Conservation (phyloP, 176 grass and related monocot species). For the Aegilops tauschii region DNA sequence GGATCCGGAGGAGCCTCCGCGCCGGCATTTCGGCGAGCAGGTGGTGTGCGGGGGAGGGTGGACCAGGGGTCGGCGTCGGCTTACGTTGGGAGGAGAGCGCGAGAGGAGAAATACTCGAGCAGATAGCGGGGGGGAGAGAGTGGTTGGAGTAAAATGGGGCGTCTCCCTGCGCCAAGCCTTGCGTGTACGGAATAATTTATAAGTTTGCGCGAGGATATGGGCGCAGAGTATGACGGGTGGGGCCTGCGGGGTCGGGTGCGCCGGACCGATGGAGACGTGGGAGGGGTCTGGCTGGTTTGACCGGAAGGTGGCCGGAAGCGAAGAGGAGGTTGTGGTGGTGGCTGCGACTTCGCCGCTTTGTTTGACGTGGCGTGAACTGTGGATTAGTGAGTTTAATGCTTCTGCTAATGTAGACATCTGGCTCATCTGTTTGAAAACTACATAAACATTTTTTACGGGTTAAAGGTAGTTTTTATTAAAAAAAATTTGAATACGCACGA, state of each 20-base stretch:
- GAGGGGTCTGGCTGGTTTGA: background rate
- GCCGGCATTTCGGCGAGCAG: slow-evolving; percentile 33
- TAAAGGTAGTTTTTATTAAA: too few species aligned
- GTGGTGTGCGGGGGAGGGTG: background rate
- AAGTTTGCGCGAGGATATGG: background rate
- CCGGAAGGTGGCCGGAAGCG: slow-evolving; percentile 18
- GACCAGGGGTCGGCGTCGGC: background rate
- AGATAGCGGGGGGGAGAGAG: background rate
- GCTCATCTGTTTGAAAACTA: background rate
- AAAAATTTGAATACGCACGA: too few species aligned
- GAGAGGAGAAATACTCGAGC: background rate
- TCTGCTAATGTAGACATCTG: background rate
- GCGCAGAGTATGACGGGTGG: background rate
- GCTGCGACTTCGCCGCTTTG: background rate
- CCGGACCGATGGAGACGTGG: background rate
- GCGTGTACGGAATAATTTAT: slow-evolving; percentile 17
- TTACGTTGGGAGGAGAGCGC: background rate
- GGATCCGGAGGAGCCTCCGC: background rate
- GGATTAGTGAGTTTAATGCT: background rate
- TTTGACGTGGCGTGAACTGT: background rate
- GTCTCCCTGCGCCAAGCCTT: background rate
- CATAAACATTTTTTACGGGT: too few species aligned
- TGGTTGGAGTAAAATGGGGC: slow-evolving; percentile 10
- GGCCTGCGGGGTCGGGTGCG: background rate
- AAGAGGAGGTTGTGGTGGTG: too few species aligned